Base-by-base conservation (phyloP, 345 rosid species). In the Odontarrhena argentea region DNA sequence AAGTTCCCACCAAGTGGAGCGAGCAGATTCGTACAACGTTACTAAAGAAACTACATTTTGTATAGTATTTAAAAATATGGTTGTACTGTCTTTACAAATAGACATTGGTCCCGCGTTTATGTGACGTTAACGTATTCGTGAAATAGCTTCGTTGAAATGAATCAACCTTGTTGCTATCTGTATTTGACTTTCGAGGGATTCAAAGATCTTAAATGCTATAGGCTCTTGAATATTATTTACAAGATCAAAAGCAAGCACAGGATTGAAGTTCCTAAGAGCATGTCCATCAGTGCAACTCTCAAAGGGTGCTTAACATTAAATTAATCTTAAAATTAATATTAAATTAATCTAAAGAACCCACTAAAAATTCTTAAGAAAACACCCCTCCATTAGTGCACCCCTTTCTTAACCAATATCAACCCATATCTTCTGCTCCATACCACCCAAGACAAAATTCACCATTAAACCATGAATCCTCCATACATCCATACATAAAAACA, bases 1-100 rank as follows among this genome's bases (percentile, higher is more conserved):
- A 59, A 34, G 11, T 35, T 22, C 25, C 9, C 25, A 18, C 22
- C 35, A 49, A 60, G 40, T 60, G 60, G 60, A 51, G 5, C 67
- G n/a, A 69, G 54, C 36, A 51, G 11, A 51, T 69, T 51, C 53
- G 9, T 13, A 69, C 74, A 60, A 69, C 68, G 55, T 44, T 34
- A 52, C 55, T 43, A 42, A 32, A 32, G 7, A 32, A 32, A 5
- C 6, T 4, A 32, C 6, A 26, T 50, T 9, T 13, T 18, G 22
- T 18, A 18, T 55, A 67, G 36, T 35, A 30, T 43, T 30, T 57
- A 41, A 47, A 47, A 55, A 8, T 35, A 51, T 9, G 67, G 53
- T 28, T 28, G 32, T 9, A 41, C 45, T 13, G n/a, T 42, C 52
- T 53, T 42, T 7, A 0, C 46, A 42, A 51, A 61, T 61, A 61